Evolutionary conservation across 305 asterid species (phyloP).

Genomic region (Solanum hybrid): DNA sequence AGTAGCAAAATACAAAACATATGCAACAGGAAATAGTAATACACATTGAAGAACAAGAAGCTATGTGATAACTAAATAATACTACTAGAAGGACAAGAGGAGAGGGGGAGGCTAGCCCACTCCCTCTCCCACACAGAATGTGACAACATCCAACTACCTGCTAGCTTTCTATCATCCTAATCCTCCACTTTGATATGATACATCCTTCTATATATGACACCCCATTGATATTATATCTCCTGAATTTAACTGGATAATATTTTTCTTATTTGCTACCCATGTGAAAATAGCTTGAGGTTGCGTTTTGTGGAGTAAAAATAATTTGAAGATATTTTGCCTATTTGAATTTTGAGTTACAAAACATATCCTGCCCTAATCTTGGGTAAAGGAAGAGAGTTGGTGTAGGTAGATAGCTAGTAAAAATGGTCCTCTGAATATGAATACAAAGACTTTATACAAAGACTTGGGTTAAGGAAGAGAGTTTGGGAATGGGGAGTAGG

Average conservation of each 20-base stretch:
- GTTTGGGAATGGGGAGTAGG: no score
- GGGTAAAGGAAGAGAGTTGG: no score
- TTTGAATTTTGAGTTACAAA: no score
- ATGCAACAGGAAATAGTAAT: neutral
- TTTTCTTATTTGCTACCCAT: neutral
- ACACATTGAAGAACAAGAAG: neutral
- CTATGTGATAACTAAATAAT: neutral
- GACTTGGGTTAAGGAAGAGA: no score
- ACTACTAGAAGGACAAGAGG: neutral
- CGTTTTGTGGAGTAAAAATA: no score
- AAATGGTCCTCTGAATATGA: no score
- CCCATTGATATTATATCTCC: neutral
- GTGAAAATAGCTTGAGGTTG: no score
- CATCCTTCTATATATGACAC: neutral
- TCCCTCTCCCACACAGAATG: neutral
- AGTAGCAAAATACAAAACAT: no score
- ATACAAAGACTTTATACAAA: no score
- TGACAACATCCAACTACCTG: neutral
- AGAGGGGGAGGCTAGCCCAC: neutral
- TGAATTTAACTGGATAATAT: neutral
- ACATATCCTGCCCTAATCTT: no score
- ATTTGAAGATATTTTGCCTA: no score
- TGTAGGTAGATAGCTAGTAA: no score
- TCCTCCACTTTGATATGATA: neutral
- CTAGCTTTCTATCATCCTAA: neutral